A percentile compares a stretch with the other conserved stretches of the same genome.
Evolutionary conservation across 1,284 basidiomycete species (phyloP).

Genomic region (Cutaneotrichosporon cutaneum): DNA sequence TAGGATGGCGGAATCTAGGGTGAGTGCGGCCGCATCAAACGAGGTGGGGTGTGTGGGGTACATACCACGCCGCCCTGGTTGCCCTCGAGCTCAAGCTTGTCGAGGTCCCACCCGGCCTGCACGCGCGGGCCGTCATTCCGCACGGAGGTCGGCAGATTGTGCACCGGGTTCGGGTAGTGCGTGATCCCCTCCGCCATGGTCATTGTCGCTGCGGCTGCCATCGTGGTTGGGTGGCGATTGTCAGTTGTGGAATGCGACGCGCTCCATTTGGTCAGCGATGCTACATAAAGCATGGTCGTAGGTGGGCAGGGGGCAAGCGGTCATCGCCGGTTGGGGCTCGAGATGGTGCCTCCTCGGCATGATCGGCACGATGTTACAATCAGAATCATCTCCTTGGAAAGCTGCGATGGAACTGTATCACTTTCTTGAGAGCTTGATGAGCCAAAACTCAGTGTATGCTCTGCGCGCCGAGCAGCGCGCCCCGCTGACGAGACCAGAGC

Average conservation of each 20-base stretch:
- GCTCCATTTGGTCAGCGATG: neutral
- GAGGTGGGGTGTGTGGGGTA: neutral
- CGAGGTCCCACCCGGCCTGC: constrained; percentile 11
- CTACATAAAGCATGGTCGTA: neutral
- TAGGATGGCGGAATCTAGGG: constrained; percentile 20
- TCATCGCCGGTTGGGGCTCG: neutral
- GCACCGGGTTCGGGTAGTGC: constrained; percentile 15
- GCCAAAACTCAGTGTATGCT: too few relatives aligned
- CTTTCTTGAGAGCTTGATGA: too few relatives aligned
- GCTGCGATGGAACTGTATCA: too few relatives aligned
- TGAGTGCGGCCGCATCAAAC: too few relatives aligned
- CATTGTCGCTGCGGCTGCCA: constrained; percentile 1
- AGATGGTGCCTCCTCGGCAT: neutral
- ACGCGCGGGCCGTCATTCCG: constrained; percentile 14
- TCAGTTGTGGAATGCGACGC: neutral
- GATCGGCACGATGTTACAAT: neutral
- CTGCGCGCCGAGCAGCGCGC: too few relatives aligned
- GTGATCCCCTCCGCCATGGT: constrained; percentile 13
- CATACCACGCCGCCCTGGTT: constrained; percentile 22
- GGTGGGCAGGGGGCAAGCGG: neutral
- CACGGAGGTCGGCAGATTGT: constrained; percentile 3
- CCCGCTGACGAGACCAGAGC: too few relatives aligned
- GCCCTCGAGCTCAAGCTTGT: constrained; percentile 18
- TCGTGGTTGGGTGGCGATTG: neutral
- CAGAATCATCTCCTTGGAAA: too few relatives aligned